Evolutionary conservation across 768 basidiomycete genomes (phyloP), one percentile per base, ranked within the genome.

Genomic region (Mycena pura): DNA sequence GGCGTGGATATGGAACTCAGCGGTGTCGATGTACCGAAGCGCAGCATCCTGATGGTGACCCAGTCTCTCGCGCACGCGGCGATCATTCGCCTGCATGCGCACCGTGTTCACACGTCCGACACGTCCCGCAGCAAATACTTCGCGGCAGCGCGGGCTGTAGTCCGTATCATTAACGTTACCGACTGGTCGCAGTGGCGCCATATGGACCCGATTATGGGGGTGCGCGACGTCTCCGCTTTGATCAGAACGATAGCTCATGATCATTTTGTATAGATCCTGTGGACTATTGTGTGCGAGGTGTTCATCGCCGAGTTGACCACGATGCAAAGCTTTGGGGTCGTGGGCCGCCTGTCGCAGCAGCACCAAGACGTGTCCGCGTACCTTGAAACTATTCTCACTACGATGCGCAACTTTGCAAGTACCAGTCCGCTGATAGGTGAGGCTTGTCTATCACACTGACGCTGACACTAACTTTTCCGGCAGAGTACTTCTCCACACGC

Each of bases 11-110:
- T 67, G 22, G 47, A 54, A 6, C 62, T 60, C 11, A 50, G 59
- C 3, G 58, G 62, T 19, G 60, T 46, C 15, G 71, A 75, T 5
- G 60, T 64, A 40, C 13, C 46, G 11, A 39, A 29, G 38, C 56
- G 28, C 38, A 46, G 38, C n/a, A n/a, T n/a, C 36, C 64, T 78
- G 17, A 24, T 74, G 17, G 67, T 73, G 21, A 74, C 71, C 15
- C 73, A 77, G 38, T 72, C 76, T 43, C 67, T 79, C 44, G 68
- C 72, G 6, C 72, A 74, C 29, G 68, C 68, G 11, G 78, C 79
- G 22, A 73, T 69, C 13, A 77, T 78, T 48, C 54, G 61, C 7
- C 61, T 62, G 5, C 61, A 62, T 15, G 61, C 61, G 5, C 43
- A 41, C 67, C 72, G 63, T 55, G 53, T 62, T 6, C 75, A 31